phyloP scores from a whole-genome alignment of 2,329 filamentous ascomycete species.

The Penicillium verrucosum region DNA sequence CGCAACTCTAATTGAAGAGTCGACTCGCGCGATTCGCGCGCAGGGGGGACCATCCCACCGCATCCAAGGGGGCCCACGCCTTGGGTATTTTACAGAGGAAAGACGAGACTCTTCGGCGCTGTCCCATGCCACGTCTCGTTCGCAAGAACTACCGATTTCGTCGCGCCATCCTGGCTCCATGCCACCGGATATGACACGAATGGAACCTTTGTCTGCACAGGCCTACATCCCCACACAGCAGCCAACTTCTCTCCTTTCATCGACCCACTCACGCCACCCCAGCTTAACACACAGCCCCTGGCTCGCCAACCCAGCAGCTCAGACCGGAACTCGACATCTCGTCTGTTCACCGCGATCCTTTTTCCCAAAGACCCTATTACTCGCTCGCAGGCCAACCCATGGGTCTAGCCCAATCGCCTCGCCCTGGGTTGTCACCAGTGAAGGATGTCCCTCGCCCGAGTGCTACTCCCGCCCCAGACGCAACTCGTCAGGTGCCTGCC shows the following conservation, averaged over 20 bases:
- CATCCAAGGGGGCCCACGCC: conserved; percentile 38
- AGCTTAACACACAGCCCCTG: conserved; percentile 36
- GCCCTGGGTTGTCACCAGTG: conserved; percentile 32
- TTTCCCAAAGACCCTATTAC: conserved; percentile 36
- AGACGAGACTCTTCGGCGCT: conserved; percentile 32
- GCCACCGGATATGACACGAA: conserved; percentile 32
- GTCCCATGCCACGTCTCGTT: conserved; percentile 24
- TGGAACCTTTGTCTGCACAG: conserved; percentile 34
- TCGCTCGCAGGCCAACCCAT: conserved; percentile 26
- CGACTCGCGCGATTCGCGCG: conserved; percentile 31
- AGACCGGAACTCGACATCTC: conserved; percentile 34
- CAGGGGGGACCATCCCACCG: conserved; percentile 33
- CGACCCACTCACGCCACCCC: conserved; percentile 37
- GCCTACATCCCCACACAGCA: conserved; percentile 31
- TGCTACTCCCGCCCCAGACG: conserved; percentile 34
- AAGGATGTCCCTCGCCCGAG: conserved; percentile 37
- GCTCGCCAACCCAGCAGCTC: conserved; percentile 33
- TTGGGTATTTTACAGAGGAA: conserved; percentile 46
- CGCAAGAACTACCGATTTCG: conserved; percentile 31
- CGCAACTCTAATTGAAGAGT: conserved; percentile 34
- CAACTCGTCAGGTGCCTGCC: conserved; percentile 42
- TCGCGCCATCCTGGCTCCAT: conserved; percentile 29
- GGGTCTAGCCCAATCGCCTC: conserved; percentile 29
- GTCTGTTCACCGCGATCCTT: conserved; percentile 36
- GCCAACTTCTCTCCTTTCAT: conserved; percentile 25